Evolutionary conservation across 768 basidiomycete genomes (phyloP).

Genomic region (Russula virescens): DNA sequence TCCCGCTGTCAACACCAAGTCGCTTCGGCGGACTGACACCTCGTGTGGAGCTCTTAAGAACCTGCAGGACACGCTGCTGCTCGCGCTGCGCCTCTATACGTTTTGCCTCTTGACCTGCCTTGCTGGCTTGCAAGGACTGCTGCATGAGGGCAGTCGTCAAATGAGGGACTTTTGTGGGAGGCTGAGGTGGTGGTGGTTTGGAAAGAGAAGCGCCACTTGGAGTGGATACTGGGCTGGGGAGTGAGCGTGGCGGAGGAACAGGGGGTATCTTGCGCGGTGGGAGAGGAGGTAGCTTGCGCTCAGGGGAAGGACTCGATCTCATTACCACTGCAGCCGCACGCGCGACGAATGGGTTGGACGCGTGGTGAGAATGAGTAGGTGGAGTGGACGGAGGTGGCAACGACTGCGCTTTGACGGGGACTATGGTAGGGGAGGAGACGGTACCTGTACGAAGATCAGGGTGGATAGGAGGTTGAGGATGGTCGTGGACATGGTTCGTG

Average conservation of each 20-base stretch:
- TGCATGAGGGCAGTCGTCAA: slow-evolving; percentile 61
- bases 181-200: slow-evolving; percentile 24
- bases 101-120: slow-evolving; percentile 64
- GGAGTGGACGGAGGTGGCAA: neutral
- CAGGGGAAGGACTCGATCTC: slow-evolving; percentile 15
- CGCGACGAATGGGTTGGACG: slow-evolving; percentile 24
- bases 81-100: slow-evolving; percentile 62
- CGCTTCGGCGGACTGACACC: slow-evolving; percentile 1
- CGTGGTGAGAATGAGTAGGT: slow-evolving; percentile 14
- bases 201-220: slow-evolving; percentile 11
- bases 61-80: slow-evolving; percentile 62
- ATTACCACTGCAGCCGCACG: slow-evolving; percentile 8
- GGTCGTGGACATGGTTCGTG: slow-evolving; percentile 8
- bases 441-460: slow-evolving; percentile 16
- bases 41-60: slow-evolving; percentile 56
- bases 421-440: slow-evolving; percentile 20
- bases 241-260: slow-evolving; percentile 25
- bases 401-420: neutral
- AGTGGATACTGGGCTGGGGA: slow-evolving; percentile 20
- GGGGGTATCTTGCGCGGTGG: slow-evolving; percentile 20
- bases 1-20: slow-evolving; percentile 13
- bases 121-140: slow-evolving; percentile 68
- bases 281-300: slow-evolving; percentile 20
- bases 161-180: slow-evolving; percentile 35
- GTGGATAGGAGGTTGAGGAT: slow-evolving; percentile 21